Evolutionary conservation across 805 yeast species (phyloP), one percentile per base, ranked within the genome.

Genomic region (Saturnispora dispora): DNA sequence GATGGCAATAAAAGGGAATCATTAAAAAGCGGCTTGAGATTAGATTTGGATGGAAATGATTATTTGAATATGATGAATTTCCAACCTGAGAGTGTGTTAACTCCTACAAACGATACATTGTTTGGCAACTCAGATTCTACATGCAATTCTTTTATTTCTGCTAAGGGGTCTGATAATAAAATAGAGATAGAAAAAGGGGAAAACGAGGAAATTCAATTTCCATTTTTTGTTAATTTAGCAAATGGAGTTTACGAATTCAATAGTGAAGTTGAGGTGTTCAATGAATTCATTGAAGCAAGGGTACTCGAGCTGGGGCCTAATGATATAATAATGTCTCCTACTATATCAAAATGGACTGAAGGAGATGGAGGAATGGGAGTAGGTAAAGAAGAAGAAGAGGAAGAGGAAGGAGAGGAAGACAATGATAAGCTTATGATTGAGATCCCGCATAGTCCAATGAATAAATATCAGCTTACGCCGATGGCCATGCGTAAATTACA

Each of bases 161-260:
- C 18, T 8, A 35, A 46, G 13, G 28, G 17, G 9, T 15, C 17
- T 10, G 33, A 47, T 13, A 32, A 13, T 40, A 20, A 30, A 8
- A 18, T 18, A 5, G 41, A 17, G 17, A 4, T 18, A 8, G 11
- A 18, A 17, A 18, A 37, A 9, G 41, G 8, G 18, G 23, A 37
- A 18, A 10, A 18, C 6, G 15, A 37, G 11, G 15, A n/a, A 4
- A 13, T 37, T 9, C 41, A 37, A 37, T 13, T 37, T 18, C 41
- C 41, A 6, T 37, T 18, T 37, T 37, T 37, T 37, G 32, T 42
- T 18, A 51, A 55, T 36, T 49, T 55, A 30, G 39, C 53, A n/a
- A 51, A 46, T 46, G 57, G 54, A 1, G 9, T 55, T 11, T 37
- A 53, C 17, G 51, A 51, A 39, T 55, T 43, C n/a, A 50, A 55